Evolutionary conservation across 257 asterid genomes (phyloP), one percentile per base, ranked within the genome.

Genomic region (Catharanthus roseus): DNA sequence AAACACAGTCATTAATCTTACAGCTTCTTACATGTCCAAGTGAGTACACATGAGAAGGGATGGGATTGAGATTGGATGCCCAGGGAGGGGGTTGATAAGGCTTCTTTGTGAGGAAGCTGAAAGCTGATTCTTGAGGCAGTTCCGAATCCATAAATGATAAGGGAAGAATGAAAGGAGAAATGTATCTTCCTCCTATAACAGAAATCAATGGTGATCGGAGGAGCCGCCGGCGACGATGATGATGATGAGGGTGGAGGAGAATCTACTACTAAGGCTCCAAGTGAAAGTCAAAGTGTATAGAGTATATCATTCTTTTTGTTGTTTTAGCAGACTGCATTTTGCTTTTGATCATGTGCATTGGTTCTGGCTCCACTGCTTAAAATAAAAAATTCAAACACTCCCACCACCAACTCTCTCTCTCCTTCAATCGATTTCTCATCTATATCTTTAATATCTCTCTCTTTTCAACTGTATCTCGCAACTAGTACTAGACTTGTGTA

Each of bases 21-120:
- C 13, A 34, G 6, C 34, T 31, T 26, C 89, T 58, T 76, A 91
- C 99, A 73, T 89, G 96, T 45, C 95, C 99, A 28, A 95, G 89
- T 9, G 96, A 88, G 79, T 81, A 81, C 42, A 82, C 67, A 73
- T 86, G 85, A 4, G 91, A 84, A 65, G 99, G 99, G 73, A 86
- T 28, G 24, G 96, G 97, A 67, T 47, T 80, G 83, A 95, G 95
- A 68, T 75, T 77, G 13, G 90, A 78, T 39, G 96, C 99, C 99
- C 96, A 91, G 4, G 90, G 75, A 64, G 99, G 99, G 56, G 96
- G 84, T 66, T 42, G 45, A 75, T 89, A 93, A 5, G 95, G 81
- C 84, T 83, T 91, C 84, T 85, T 85, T 11, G 81, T 69, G 16
- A 88, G 91, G 74, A 76, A 76, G 65, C 51, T 62, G 36, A 85